A percentile compares a stretch with the other conserved stretches of the same genome.
Evolutionary conservation across 1,284 basidiomycete species (phyloP).

Genomic region (Cerrena zonata): DNA sequence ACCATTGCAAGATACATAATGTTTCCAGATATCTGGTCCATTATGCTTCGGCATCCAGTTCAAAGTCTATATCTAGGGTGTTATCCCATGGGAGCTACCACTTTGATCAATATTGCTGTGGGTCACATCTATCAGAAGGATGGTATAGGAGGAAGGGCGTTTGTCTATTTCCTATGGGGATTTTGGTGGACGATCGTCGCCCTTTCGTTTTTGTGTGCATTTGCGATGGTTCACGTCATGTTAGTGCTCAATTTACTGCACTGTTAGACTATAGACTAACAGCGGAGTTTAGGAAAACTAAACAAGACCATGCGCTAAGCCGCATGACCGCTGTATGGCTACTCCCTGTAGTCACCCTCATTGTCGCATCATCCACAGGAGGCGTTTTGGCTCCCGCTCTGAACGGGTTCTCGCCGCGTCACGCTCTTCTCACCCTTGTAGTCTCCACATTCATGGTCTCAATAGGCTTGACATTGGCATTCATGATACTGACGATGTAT

Average conservation of each 20-base stretch:
- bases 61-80: conserved; percentile 59
- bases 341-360: conserved; percentile 55
- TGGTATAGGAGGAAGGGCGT: conserved; percentile 38
- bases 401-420: conserved; percentile 27
- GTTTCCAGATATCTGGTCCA: conserved; percentile 36
- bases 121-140: conserved; percentile 25
- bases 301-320: conserved; percentile 45
- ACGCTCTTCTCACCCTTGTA: conserved; percentile 45
- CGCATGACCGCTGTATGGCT: conserved; percentile 51
- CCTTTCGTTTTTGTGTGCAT: conserved; percentile 43
- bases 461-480: conserved; percentile 45
- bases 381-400: conserved; percentile 45
- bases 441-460: conserved; percentile 44
- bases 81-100: conserved; percentile 56
- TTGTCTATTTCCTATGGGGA: conserved; percentile 48
- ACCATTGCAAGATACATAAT: conserved; percentile 42
- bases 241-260: conserved; percentile 24
- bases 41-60: conserved; percentile 42
- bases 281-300: conserved; percentile 43
- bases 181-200: conserved; percentile 59
- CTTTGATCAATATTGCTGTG: conserved; percentile 35
- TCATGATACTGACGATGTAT: conserved; percentile 45
- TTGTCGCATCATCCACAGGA: conserved; percentile 58
- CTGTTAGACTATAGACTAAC: background rate
- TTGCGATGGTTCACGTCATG: conserved; percentile 54